Evolutionary conservation across 1,284 basidiomycete species (phyloP), one percentile per base, ranked within the genome.

Genomic region (Apiotrichum domesticum): DNA sequence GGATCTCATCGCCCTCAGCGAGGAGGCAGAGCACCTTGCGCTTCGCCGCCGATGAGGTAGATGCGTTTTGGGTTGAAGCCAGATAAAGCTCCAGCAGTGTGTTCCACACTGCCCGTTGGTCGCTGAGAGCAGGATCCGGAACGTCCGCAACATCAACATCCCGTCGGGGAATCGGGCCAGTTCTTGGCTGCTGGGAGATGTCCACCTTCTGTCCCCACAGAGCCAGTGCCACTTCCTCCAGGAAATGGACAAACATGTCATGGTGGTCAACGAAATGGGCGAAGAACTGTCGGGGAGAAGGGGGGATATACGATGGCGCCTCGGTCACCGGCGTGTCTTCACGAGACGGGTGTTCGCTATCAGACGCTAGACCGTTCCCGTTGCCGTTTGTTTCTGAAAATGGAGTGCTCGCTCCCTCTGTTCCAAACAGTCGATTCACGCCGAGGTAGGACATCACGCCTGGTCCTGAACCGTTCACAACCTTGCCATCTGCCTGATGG

Each of bases 11-110:
- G 1, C 67, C 64, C 32, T 79, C 75, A 59, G 83, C 84, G 15
- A 96, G 79, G 1, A 95, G 73, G 3, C 79, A 80, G 52, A 91
- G 72, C 0, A 88, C 89, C 68, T 90, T 92, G 7, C 54, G 52
- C 13, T 65, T 59, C 21, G 55, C 61, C 4, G 42, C n/a, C 3
- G 45, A 9, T 4, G 61, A 63, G 14, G 64, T 39, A 2, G 87
- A 87, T 57, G 93, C 90, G 6, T 78, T 66, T 97, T 94, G 94
- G 63, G 76, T 80, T 6, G 83, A 76, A 0, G 84, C 82, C 33
- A 98, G 83, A 72, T 98, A 98, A 14, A 98, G 82, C 76, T 99
- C 95, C 52, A 98, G 79, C 2, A 98, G 79, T 1, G 95, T 97
- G 75, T 96, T 97, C 94, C 95, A 98, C 11, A 97, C 86, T 0